Evolutionary conservation across 208 protist species (phyloP).

Genomic region (Balamuthia mandrillaris): DNA sequence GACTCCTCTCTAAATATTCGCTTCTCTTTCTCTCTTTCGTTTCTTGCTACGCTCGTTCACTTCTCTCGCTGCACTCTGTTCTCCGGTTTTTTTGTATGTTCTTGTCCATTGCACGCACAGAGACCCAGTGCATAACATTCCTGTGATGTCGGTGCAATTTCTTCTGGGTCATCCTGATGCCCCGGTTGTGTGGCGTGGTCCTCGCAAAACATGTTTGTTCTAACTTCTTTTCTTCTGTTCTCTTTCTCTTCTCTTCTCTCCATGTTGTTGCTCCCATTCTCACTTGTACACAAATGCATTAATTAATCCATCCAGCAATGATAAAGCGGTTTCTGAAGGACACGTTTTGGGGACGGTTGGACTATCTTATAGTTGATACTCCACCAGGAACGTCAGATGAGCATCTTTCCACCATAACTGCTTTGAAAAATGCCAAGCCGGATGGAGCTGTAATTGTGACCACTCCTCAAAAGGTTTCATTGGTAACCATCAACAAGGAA

Average conservation of each 20-base stretch:
- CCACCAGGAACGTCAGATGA: slow-evolving; percentile 99
- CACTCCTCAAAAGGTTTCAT: slow-evolving; percentile 83
- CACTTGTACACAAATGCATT: no score
- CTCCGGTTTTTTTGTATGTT: no score
- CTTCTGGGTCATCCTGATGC: slow-evolving; percentile 88
- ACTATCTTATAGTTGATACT: slow-evolving; percentile 98
- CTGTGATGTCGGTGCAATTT: slow-evolving; percentile 97
- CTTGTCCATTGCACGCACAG: slow-evolving; percentile 72
- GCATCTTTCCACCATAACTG: slow-evolving; percentile 92
- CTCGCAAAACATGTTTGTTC: slow-evolving; percentile 82
- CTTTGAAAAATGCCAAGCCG: slow-evolving; percentile 71
- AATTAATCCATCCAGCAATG: slow-evolving; percentile 75
- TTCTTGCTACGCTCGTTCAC: no score
- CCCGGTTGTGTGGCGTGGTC: slow-evolving; percentile 97
- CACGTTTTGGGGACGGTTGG: slow-evolving; percentile 94
- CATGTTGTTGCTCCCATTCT: no score
- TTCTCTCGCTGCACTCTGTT: no score
- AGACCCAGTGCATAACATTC: slow-evolving; percentile 88
- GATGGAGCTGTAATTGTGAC: slow-evolving; percentile 73
- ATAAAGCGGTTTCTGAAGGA: slow-evolving; percentile 98
- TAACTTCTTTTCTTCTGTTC: not conserved
- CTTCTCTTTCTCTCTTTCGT: not conserved
- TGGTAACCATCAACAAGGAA: slow-evolving; percentile 20
- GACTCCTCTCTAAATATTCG: not conserved
- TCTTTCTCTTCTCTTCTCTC: no score